A percentile compares a stretch with the other conserved stretches of the same genome.
phyloP scores from a whole-genome alignment of 2,329 filamentous ascomycete genomes.

The Metarhizium rileyi region DNA sequence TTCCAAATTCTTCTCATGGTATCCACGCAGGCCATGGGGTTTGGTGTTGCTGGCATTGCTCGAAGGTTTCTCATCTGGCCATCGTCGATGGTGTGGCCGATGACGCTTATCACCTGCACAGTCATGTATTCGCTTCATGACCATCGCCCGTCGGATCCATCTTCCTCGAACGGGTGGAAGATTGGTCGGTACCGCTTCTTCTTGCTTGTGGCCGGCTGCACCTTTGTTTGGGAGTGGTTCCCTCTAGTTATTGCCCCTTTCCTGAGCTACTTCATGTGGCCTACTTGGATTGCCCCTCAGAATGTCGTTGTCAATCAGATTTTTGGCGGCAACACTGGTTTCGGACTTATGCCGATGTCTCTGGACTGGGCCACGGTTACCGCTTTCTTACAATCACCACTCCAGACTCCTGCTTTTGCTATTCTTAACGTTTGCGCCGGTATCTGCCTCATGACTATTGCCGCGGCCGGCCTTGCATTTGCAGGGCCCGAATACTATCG shows the following conservation, averaged over 20 bases:
- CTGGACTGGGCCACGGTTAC: conserved; percentile 57
- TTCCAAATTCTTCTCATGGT: conserved; percentile 52
- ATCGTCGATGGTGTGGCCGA: conserved; percentile 56
- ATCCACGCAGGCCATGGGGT: conserved; percentile 53
- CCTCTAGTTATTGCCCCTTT: conserved; percentile 50
- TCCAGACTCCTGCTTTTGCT: conserved; percentile 51
- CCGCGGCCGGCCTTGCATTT: conserved; percentile 44
- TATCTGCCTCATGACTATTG: conserved; percentile 37
- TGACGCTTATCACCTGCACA: conserved; percentile 48
- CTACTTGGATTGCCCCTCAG: conserved; percentile 53
- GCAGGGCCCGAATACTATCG: conserved; percentile 39
- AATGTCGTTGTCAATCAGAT: conserved; percentile 54
- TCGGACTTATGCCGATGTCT: conserved; percentile 53
- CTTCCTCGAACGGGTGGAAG: conserved; percentile 44
- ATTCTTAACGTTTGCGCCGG: conserved; percentile 49
- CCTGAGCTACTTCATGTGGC: conserved; percentile 49
- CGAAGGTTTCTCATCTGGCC: conserved; percentile 51
- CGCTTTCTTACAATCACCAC: conserved; percentile 45
- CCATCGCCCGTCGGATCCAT: conserved; percentile 40
- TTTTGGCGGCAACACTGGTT: conserved; percentile 51
- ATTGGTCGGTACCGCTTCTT: conserved; percentile 50
- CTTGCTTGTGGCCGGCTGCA: conserved; percentile 36
- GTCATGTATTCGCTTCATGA: conserved; percentile 59
- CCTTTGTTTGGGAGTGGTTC: conserved; percentile 49
- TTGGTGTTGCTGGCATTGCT: conserved; percentile 50